Evolutionary conservation across 2,329 filamentous ascomycete genomes (phyloP).

Genomic region (Colletotrichum orbiculare): DNA sequence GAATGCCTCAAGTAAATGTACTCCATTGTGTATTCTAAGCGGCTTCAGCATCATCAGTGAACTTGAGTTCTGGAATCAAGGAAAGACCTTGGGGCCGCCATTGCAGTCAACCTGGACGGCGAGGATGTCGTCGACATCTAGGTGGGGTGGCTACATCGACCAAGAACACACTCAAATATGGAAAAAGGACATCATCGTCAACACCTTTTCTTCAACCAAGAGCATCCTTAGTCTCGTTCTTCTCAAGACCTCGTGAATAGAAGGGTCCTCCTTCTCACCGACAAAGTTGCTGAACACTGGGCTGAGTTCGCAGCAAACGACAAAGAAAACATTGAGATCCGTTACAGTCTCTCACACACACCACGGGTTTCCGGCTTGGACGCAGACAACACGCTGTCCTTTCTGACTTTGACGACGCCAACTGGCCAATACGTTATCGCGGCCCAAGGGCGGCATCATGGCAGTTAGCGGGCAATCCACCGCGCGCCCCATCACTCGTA

Average conservation of each 20-base stretch:
- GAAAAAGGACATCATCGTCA: slow-evolving; percentile 51
- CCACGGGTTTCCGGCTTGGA: slow-evolving; percentile 45
- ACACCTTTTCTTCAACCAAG: slow-evolving; percentile 55
- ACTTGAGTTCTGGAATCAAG: slow-evolving; percentile 39
- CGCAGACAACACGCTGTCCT: slow-evolving; percentile 39
- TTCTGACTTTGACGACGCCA: too few relatives aligned
- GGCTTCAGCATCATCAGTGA: too few relatives aligned
- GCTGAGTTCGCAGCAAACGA: slow-evolving; percentile 56
- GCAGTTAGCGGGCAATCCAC: slow-evolving; percentile 58
- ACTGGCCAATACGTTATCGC: slow-evolving; percentile 42
- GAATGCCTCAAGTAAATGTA: too few relatives aligned
- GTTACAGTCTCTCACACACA: too few relatives aligned
- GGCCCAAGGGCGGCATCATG: slow-evolving; percentile 53
- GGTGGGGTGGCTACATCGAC: slow-evolving; percentile 56
- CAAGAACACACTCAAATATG: slow-evolving; percentile 44
- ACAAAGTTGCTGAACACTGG: slow-evolving; percentile 55
- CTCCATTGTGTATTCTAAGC: too few relatives aligned
- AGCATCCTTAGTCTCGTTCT: slow-evolving; percentile 48
- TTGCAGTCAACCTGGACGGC: slow-evolving; percentile 53
- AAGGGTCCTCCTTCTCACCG: slow-evolving; percentile 48
- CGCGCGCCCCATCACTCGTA: slow-evolving; percentile 52
- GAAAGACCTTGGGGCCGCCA: slow-evolving; percentile 56
- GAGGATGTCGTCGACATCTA: slow-evolving; percentile 56
- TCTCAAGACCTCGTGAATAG: slow-evolving; percentile 52
- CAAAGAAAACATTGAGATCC: slow-evolving; percentile 51